Evolutionary conservation across 2,329 filamentous ascomycete genomes (phyloP).

Genomic region (Incumbomyces delicatus): DNA sequence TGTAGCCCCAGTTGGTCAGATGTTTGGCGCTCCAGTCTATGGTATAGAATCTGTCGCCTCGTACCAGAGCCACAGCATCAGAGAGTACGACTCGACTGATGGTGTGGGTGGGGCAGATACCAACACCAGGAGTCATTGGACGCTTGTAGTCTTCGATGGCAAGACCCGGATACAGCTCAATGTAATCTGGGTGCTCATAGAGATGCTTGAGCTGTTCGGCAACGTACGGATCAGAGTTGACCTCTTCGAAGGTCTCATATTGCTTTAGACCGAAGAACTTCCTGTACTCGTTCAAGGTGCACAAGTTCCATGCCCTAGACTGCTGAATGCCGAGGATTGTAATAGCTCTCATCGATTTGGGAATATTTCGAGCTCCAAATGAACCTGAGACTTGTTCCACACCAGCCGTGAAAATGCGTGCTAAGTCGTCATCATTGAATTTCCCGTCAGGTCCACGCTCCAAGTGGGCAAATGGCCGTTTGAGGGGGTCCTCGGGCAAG

Average conservation of each 20-base stretch:
- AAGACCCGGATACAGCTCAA: constrained; percentile 71
- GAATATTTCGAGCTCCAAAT: constrained; percentile 65
- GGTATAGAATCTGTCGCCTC: constrained; percentile 58
- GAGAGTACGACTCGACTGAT: constrained; percentile 67
- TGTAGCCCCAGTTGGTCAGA: constrained; percentile 77
- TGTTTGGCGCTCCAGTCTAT: constrained; percentile 63
- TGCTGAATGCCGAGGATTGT: constrained; percentile 75
- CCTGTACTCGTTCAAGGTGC: constrained; percentile 74
- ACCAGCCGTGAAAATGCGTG: constrained; percentile 55
- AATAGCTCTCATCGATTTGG: constrained; percentile 61
- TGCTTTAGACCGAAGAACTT: constrained; percentile 69
- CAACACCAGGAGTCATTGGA: constrained; percentile 61
- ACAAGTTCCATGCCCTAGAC: constrained; percentile 65
- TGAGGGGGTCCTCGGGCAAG: constrained; percentile 55
- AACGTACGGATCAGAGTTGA: constrained; percentile 66
- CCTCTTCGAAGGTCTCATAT: constrained; percentile 70
- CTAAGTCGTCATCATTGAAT: constrained; percentile 68
- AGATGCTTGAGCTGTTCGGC: constrained; percentile 56
- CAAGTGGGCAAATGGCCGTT: constrained; percentile 59
- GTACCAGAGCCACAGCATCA: constrained; percentile 67
- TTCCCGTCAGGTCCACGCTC: constrained; percentile 54
- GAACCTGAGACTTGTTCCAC: constrained; percentile 60
- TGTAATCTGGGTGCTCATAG: constrained; percentile 62
- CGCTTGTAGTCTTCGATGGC: constrained; percentile 66
- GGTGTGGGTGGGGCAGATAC: constrained; percentile 66